Conservation (phyloP, 176 grass and related monocot species). For the Cocos nucifera region DNA sequence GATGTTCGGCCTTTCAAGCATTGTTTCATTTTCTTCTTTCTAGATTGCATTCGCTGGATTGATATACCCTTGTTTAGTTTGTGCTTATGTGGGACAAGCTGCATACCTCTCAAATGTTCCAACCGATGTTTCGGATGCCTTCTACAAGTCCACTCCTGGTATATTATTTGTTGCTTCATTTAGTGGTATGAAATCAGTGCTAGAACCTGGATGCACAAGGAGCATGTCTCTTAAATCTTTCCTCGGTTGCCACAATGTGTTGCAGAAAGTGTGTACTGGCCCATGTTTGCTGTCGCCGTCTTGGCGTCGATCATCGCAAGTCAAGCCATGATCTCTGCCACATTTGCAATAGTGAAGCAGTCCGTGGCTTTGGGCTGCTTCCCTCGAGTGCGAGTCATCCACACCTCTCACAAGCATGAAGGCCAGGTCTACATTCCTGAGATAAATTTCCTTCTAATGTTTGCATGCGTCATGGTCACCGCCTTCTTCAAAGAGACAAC, state of each 20-base stretch:
- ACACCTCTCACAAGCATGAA: conserved; percentile 59
- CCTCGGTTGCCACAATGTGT: too few relatives aligned
- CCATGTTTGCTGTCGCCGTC: conserved; percentile 57
- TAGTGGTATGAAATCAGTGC: background rate
- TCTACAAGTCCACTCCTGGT: conserved; percentile 81
- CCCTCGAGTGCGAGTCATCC: conserved; percentile 59
- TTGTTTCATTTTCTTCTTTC: background rate
- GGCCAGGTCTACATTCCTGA: conserved; percentile 86
- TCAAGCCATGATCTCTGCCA: conserved; percentile 72
- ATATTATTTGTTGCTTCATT: background rate
- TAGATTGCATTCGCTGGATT: conserved; percentile 65
- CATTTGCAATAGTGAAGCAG: conserved; percentile 71
- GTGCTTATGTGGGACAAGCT: conserved; percentile 73
- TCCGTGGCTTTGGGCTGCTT: conserved; percentile 64
- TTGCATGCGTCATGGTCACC: conserved; percentile 53
- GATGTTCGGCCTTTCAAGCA: conserved; percentile 1
- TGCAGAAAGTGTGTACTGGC: conserved; percentile 53
- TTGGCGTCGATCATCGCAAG: conserved; percentile 77
- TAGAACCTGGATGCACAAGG: too few relatives aligned
- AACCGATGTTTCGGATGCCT: conserved; percentile 39
- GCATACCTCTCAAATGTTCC: conserved; percentile 47
- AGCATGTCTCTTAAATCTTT: too few relatives aligned
- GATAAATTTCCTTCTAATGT: conserved; percentile 68
- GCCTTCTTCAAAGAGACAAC: conserved; percentile 50
- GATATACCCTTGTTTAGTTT: conserved; percentile 53